phyloP scores from a whole-genome alignment of 1,284 basidiomycete genomes.

The Rhodotorula glutinis region DNA sequence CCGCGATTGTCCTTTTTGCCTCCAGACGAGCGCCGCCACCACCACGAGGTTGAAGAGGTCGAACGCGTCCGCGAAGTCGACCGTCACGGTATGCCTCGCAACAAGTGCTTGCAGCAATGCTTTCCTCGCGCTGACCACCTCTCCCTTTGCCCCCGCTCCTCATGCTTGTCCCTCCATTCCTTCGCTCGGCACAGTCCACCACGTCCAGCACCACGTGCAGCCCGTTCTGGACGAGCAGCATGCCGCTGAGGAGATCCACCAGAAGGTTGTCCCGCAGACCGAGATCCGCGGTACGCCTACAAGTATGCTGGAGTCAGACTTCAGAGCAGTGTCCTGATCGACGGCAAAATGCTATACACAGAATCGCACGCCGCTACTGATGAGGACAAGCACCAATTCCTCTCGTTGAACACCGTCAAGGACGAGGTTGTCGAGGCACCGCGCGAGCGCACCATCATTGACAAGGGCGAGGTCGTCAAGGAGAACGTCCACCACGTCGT shows the following conservation, averaged over 20 bases:
- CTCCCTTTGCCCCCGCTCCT: too few species aligned
- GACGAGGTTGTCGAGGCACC: conserved; percentile 42
- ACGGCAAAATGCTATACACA: background rate
- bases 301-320: too few species aligned
- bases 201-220: conserved; percentile 46
- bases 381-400: conserved; percentile 46
- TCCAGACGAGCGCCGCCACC: conserved; percentile 43
- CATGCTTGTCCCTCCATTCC: too few species aligned
- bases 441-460: conserved; percentile 44
- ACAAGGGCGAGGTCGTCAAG: conserved; percentile 46
- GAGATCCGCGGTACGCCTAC: conserved; percentile 31
- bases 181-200: background rate
- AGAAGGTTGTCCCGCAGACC: conserved; percentile 44
- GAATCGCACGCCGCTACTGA: conserved; percentile 43
- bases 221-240: conserved; percentile 47
- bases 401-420: conserved; percentile 42
- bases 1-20: background rate
- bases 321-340: too few species aligned
- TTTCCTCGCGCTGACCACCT: too few species aligned
- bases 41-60: conserved; percentile 49
- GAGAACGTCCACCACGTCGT: conserved; percentile 42
- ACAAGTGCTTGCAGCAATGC: too few species aligned
- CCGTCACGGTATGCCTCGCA: conserved; percentile 38
- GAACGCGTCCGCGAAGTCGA: conserved; percentile 47
- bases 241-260: conserved; percentile 43